These are phyloP conservation scores for Salvia splendens DNA, from an alignment of 257 asterid species.

Conservation along the genomic window DNA sequence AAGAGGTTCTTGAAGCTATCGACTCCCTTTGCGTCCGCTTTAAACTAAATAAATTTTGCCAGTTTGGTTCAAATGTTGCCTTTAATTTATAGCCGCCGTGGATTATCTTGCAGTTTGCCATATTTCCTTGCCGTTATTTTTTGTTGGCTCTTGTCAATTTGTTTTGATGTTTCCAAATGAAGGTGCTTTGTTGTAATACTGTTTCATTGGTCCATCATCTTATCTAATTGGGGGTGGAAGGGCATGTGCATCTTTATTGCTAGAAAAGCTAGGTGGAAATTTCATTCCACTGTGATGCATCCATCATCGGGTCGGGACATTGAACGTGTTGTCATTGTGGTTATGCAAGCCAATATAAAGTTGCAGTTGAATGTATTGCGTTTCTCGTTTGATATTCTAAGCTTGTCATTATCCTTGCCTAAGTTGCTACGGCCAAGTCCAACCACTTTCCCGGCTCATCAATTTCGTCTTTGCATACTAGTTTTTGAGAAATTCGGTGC, in stretches of 20 bases:
- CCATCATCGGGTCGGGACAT: background rate
- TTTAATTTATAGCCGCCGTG: background rate
- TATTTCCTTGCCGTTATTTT: background rate
- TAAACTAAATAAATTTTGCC: constrained; percentile 2
- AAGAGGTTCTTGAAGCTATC: background rate
- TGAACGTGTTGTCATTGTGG: constrained; percentile 11
- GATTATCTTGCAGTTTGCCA: background rate
- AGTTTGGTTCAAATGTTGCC: background rate
- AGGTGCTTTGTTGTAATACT: constrained; percentile 5
- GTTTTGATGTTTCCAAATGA: background rate
- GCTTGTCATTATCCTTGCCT: constrained; percentile 2
- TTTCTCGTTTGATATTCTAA: background rate
- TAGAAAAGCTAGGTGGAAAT: background rate
- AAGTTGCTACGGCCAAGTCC: constrained; percentile 1
- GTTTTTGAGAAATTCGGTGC: background rate
- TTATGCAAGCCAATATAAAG: background rate
- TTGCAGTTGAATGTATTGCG: background rate
- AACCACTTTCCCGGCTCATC: background rate
- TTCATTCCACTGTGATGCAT: background rate
- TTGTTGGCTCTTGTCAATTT: background rate
- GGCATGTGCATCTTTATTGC: background rate
- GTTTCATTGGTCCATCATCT: constrained; percentile 7
- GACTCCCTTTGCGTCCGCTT: background rate
- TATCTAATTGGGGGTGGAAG: background rate
- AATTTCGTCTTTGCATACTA: background rate